Conservation (phyloP, 2,329 filamentous ascomycete genomes). For the Alternaria metachromatica region DNA sequence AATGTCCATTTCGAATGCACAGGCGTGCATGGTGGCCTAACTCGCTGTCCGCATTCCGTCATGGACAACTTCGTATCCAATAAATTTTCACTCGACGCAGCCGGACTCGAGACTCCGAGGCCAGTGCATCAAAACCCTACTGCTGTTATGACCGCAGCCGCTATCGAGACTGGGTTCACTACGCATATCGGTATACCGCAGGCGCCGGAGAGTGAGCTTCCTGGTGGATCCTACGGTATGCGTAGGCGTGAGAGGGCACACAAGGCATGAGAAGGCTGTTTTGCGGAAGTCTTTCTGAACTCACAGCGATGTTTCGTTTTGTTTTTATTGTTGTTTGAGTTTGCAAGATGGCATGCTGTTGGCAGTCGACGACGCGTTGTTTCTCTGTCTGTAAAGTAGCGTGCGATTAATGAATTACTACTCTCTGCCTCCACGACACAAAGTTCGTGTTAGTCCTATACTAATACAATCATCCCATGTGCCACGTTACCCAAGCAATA, state of each 20-base stretch:
- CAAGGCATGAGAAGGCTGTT: not conserved
- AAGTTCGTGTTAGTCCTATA: not conserved
- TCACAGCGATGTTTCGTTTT: not conserved
- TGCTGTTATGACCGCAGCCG: not conserved
- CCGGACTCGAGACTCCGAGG: not conserved
- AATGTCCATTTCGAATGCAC: not conserved
- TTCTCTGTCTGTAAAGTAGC: not conserved
- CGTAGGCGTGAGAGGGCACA: not conserved
- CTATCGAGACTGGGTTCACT: not conserved
- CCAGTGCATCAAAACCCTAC: not conserved
- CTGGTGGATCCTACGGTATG: not conserved
- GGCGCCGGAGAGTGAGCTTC: not conserved
- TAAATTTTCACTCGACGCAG: not conserved
- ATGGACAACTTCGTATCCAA: not conserved
- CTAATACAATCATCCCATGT: conserved; percentile 4
- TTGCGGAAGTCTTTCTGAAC: not conserved
- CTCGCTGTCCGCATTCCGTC: not conserved
- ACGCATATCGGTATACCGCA: not conserved
- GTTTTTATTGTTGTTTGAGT: not conserved
- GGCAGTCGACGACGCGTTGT: not conserved
- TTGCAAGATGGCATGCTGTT: not conserved
- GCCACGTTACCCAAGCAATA: not conserved
- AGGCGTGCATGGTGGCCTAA: not conserved
- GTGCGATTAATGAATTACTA: conserved; percentile 5
- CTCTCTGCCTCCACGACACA: not conserved